Conservation (phyloP, 176 grass and related monocot genomes). For the Triticum monococcum region DNA sequence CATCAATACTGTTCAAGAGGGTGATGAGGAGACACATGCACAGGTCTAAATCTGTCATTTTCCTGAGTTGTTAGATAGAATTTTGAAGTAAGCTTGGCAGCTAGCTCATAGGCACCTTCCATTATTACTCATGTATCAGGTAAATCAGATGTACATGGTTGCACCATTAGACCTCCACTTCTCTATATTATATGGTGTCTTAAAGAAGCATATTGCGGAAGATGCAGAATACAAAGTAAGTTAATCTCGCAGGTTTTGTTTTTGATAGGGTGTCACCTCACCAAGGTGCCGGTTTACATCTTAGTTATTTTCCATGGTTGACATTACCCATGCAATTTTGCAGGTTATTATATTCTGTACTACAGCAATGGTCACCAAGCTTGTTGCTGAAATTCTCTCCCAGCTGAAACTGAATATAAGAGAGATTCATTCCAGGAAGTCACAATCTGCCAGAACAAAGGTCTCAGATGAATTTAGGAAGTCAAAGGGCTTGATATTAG, state of each 20-base stretch:
- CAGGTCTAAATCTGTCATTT: slow-evolving; percentile 51
- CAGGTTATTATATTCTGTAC: slow-evolving; percentile 98
- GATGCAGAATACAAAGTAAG: slow-evolving; percentile 88
- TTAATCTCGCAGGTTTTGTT: slow-evolving; percentile 26
- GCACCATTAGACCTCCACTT: slow-evolving; percentile 68
- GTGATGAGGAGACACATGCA: slow-evolving; percentile 85
- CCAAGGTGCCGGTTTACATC: slow-evolving; percentile 7
- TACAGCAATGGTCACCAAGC: slow-evolving; percentile 87
- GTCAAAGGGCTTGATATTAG: slow-evolving; percentile 87
- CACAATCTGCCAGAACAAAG: slow-evolving; percentile 75
- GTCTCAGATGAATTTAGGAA: slow-evolving; percentile 91
- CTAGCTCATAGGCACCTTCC: not conserved
- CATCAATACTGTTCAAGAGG: slow-evolving; percentile 91
- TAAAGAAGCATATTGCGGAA: slow-evolving; percentile 67
- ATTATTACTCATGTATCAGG: slow-evolving; percentile 56
- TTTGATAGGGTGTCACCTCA: not conserved
- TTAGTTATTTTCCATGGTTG: slow-evolving; percentile 4
- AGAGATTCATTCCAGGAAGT: slow-evolving; percentile 95
- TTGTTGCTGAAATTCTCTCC: slow-evolving; percentile 72
- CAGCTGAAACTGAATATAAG: slow-evolving; percentile 74
- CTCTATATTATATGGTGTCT: slow-evolving; percentile 58
- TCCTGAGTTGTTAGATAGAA: slow-evolving; percentile 30
- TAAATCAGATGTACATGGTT: slow-evolving; percentile 76
- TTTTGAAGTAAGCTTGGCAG: slow-evolving; percentile 5
- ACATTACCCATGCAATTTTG: slow-evolving; percentile 26